Conservation (phyloP, 208 protist species). For the Crithidia acanthocephali region DNA sequence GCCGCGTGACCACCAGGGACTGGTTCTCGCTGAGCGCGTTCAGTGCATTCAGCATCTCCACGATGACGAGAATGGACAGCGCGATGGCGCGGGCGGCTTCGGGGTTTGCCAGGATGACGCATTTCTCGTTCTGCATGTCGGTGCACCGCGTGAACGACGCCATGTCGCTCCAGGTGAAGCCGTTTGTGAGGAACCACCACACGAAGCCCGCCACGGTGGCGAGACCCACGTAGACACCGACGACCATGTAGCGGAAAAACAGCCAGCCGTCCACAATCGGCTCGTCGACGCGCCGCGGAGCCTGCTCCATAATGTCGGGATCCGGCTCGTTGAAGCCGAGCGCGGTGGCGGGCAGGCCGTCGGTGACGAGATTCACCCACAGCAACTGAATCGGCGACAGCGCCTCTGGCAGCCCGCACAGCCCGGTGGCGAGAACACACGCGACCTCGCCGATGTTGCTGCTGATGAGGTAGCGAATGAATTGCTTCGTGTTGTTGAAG, state of each 20-base stretch:
- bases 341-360: slow-evolving; percentile 97
- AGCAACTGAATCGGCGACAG: slow-evolving; percentile 97
- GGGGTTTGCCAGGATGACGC: slow-evolving; percentile 58
- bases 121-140: slow-evolving; percentile 57
- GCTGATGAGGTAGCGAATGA: slow-evolving; percentile 98
- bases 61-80: slow-evolving; percentile 93
- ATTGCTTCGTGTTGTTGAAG: slow-evolving; percentile 98
- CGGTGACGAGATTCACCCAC: slow-evolving; percentile 99
- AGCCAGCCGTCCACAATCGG: slow-evolving; percentile 90
- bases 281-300: slow-evolving; percentile 82
- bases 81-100: slow-evolving; percentile 85
- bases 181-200: slow-evolving; percentile 86
- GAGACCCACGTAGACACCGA: slow-evolving; percentile 86
- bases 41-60: slow-evolving; percentile 97
- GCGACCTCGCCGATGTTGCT: slow-evolving; percentile 98
- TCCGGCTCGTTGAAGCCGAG: slow-evolving; percentile 94
- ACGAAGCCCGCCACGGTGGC: slow-evolving; percentile 84
- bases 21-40: slow-evolving; percentile 95
- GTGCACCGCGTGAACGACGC: slow-evolving; percentile 59
- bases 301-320: slow-evolving; percentile 91
- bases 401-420: slow-evolving; percentile 93
- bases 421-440: slow-evolving; percentile 80
- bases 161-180: slow-evolving; percentile 74
- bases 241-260: slow-evolving; percentile 84
- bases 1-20: slow-evolving; percentile 74